A percentile compares a stretch with the other conserved stretches of the same genome.
phyloP scores from a whole-genome alignment of 768 basidiomycete genomes.

The Boletellus ananiceps region DNA sequence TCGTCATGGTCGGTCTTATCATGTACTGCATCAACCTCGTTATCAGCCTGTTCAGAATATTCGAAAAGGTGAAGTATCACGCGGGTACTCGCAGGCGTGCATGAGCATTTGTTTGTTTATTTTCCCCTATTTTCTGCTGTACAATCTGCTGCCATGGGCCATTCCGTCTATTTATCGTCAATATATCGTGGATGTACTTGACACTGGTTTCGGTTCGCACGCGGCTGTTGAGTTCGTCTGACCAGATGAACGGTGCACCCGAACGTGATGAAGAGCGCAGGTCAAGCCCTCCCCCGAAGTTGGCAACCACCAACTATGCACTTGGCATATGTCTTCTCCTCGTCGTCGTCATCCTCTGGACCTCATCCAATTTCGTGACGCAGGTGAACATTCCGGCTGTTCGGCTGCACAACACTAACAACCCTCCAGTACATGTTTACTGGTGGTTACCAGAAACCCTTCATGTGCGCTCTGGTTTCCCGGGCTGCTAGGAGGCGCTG shows the following conservation, averaged over 20 bases:
- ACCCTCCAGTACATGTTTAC: conserved; percentile 43
- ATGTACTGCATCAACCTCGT: conserved; percentile 82
- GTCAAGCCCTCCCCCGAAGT: conserved; percentile 7
- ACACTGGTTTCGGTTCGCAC: conserved; percentile 10
- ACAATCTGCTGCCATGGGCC: background rate
- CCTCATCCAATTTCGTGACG: conserved; percentile 80
- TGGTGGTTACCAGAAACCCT: conserved; percentile 85
- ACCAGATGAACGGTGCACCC: conserved; percentile 16
- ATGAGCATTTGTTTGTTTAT: background rate
- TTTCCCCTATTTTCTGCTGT: background rate
- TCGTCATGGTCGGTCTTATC: conserved; percentile 72
- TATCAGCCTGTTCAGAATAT: conserved; percentile 81
- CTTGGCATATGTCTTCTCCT: conserved; percentile 68
- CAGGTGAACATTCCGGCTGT: conserved; percentile 44
- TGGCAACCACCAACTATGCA: conserved; percentile 35
- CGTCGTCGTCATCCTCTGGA: conserved; percentile 84
- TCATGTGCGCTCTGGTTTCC: conserved; percentile 51
- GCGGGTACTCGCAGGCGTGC: conserved; percentile 32
- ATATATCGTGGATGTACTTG: background rate
- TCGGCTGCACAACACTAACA: conserved; percentile 4
- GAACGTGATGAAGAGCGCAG: conserved; percentile 11
- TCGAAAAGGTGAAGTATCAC: conserved; percentile 84
- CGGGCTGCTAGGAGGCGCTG: background rate
- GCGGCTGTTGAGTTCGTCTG: background rate
- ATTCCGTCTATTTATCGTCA: background rate